A percentile compares a stretch with the other conserved stretches of the same genome.
phyloP scores from a whole-genome alignment of 768 basidiomycete genomes.

The Dentipellis fragilis region DNA sequence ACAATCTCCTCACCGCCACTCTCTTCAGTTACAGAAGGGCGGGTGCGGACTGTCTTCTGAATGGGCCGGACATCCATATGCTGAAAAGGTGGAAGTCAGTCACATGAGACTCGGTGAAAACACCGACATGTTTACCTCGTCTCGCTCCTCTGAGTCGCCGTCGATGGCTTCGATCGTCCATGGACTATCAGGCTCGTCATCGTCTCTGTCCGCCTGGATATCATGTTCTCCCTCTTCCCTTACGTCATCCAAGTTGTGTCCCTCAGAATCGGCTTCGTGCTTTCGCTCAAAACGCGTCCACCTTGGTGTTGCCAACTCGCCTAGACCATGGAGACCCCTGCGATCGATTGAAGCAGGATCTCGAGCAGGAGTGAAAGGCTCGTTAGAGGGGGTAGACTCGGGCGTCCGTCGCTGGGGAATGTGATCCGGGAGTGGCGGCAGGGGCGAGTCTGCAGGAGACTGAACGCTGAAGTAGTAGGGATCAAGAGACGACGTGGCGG shows the following conservation, averaged over 20 bases:
- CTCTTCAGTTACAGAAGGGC: constrained; percentile 67
- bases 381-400: constrained; percentile 36
- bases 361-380: constrained; percentile 62
- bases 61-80: constrained; percentile 32
- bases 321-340: constrained; percentile 82
- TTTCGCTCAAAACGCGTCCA: constrained; percentile 57
- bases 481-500: constrained; percentile 75
- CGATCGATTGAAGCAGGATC: constrained; percentile 81
- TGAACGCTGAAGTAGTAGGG: constrained; percentile 79
- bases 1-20: constrained; percentile 88
- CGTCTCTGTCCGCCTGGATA: constrained; percentile 27
- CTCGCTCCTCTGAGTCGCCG: constrained; percentile 62
- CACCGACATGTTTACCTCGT: constrained; percentile 39
- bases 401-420: constrained; percentile 45
- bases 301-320: constrained; percentile 92
- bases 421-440: constrained; percentile 30
- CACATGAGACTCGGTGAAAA: constrained; percentile 5
- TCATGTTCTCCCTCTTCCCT: constrained; percentile 22
- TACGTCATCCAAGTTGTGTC: constrained; percentile 24
- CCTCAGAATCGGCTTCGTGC: constrained; percentile 20
- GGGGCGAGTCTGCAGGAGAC: constrained; percentile 57
- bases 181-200: constrained; percentile 62
- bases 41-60: constrained; percentile 42
- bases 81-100: constrained; percentile 20
- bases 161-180: constrained; percentile 87